Evolutionary conservation across 2,329 filamentous ascomycete species (phyloP).

Genomic region (Myriangium duriaei): DNA sequence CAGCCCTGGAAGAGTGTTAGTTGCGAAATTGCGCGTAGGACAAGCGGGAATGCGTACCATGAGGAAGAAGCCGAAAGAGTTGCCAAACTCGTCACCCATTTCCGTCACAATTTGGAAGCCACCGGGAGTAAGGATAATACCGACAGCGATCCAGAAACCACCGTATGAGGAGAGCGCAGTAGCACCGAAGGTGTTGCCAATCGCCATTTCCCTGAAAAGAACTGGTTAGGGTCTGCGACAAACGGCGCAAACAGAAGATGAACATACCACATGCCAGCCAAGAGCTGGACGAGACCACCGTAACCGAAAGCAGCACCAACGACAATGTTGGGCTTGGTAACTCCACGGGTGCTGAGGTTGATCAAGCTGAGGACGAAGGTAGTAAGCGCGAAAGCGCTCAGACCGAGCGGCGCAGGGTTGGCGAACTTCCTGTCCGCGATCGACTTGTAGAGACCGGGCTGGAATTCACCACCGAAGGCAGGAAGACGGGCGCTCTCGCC

Average conservation of each 20-base stretch:
- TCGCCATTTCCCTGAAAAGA: slow-evolving; percentile 38
- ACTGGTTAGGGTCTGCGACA: slow-evolving; percentile 10
- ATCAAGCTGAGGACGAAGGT: slow-evolving; percentile 47
- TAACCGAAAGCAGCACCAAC: slow-evolving; percentile 38
- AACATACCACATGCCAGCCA: slow-evolving; percentile 43
- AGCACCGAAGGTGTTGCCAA: slow-evolving; percentile 52
- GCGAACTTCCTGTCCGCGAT: slow-evolving; percentile 34
- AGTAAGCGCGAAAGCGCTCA: slow-evolving; percentile 52
- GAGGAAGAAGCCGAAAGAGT: slow-evolving; percentile 45
- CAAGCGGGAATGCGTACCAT: slow-evolving; percentile 26
- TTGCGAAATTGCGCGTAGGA: slow-evolving; percentile 6
- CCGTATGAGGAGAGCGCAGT: slow-evolving; percentile 50
- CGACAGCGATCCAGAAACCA: slow-evolving; percentile 50
- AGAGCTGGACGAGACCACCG: slow-evolving; percentile 38
- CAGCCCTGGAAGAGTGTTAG: slow-evolving; percentile 27
- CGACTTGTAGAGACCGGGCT: slow-evolving; percentile 36
- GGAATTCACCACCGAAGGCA: slow-evolving; percentile 41
- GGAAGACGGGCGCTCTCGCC: slow-evolving; percentile 36
- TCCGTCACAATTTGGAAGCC: slow-evolving; percentile 36
- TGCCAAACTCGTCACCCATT: slow-evolving; percentile 34
- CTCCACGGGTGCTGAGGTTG: slow-evolving; percentile 33
- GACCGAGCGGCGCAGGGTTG: slow-evolving; percentile 48
- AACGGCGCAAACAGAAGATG: no score
- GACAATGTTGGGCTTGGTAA: slow-evolving; percentile 33
- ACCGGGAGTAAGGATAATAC: slow-evolving; percentile 45